phyloP scores from a whole-genome alignment of 176 grass and related monocot species.

The Raddia distichophylla region DNA sequence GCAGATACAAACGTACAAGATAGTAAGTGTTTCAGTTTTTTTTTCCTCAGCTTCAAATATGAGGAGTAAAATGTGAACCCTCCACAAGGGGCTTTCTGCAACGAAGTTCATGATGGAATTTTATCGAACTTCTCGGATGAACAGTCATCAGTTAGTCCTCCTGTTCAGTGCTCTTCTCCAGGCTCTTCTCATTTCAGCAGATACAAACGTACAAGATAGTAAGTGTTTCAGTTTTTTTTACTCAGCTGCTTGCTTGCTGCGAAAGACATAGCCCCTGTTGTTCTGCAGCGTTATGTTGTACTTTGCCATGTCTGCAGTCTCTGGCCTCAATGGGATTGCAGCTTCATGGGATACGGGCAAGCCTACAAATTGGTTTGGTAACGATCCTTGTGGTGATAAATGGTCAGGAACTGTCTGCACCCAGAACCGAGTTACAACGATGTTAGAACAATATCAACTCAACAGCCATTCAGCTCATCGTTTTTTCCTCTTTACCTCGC shows the following conservation, averaged over 20 bases:
- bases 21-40: slow-evolving; percentile 22
- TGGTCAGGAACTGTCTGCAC: slow-evolving; percentile 66
- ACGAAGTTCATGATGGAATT: slow-evolving; percentile 28
- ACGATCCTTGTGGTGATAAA: slow-evolving; percentile 67
- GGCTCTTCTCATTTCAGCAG: slow-evolving; percentile 29
- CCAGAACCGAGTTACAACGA: slow-evolving; percentile 32
- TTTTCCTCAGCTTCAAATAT: background rate
- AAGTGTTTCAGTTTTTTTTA: background rate
- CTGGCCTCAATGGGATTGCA: slow-evolving; percentile 48
- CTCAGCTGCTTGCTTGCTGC: background rate
- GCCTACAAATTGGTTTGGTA: slow-evolving; percentile 74
- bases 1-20: slow-evolving; percentile 38
- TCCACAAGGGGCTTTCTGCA: slow-evolving; percentile 12
- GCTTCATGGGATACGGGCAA: slow-evolving; percentile 42
- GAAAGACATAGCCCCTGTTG: background rate
- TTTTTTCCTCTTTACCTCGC: background rate
- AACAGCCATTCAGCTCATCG: background rate
- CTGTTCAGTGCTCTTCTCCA: slow-evolving; percentile 32
- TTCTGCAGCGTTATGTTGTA: background rate
- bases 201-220: slow-evolving; percentile 38
- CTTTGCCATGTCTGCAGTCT: slow-evolving; percentile 41
- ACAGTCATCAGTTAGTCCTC: slow-evolving; percentile 22
- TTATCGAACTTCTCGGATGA: background rate
- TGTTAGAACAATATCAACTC: slow-evolving; percentile 50
- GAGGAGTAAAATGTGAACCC: background rate